Base-by-base conservation (phyloP, 108 stramenopile species). In the Skeletonema costatum region DNA sequence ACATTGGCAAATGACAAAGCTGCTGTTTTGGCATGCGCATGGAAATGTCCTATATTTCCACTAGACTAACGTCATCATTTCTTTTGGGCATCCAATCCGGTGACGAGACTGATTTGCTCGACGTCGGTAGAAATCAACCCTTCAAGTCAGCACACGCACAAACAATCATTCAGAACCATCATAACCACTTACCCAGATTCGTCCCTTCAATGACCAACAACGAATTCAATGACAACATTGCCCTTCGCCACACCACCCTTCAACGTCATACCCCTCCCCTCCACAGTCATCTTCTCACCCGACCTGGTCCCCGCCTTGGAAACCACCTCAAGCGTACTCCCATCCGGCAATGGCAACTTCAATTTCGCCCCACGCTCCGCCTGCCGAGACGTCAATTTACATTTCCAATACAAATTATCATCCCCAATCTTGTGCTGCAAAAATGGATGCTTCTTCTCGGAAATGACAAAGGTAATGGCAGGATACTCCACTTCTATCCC, bases 221-320 rank as follows among this genome's bases (percentile, higher is more conserved):
- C 29, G 64, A 93, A 89, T 19, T 92, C 81, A 62, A 94, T 86
- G 36, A 92, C 67, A 46, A 94, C 74, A 79, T 89, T 77, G 4
- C 93, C 93, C 68, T 58, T 80, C 60, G 82, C 77, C 4, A 10
- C 73, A 31, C 88, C 89, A 42, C 80, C 85, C 63, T 88, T 92
- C 50, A 80, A 83, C 5, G 84, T 84, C 91, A 94, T 92, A 32
- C 93, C 93, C 63, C 87, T 81, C n/a, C 82, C 80, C 6, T 78
- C 64, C 16, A 94, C 75, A 10, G 77, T 74, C 73, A 89, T 74
- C 25, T 42, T 64, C 69, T 91, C 76, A 33, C 50, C 81, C 41
- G 72, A 88, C 44, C 16, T 48, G 16, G 73, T 88, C 3, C 58
- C 92, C 70, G 58, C 71, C 75, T 56, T 75, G 4, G 73, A 78